Evolutionary conservation across 169 alveolate species (phyloP).

Genomic region (Theileria equi): DNA sequence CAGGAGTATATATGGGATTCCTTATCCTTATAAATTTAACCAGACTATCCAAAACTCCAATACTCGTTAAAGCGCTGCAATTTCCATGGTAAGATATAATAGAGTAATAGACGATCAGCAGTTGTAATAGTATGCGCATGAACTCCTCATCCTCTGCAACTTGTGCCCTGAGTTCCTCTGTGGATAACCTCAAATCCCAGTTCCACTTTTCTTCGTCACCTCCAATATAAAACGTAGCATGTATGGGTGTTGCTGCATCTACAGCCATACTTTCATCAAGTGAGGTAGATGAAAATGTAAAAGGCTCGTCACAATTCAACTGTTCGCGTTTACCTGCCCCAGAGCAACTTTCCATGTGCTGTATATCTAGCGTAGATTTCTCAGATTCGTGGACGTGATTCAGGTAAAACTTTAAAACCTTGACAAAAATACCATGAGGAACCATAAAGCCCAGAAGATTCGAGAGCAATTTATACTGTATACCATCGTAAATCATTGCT

Average conservation of each 20-base stretch:
- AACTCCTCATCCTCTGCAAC: slow-evolving; percentile 43
- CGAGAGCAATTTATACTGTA: slow-evolving; percentile 44
- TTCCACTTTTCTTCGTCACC: slow-evolving; percentile 18
- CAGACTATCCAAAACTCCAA: slow-evolving; percentile 52
- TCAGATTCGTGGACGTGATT: slow-evolving; percentile 35
- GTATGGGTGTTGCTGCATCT: slow-evolving; percentile 5
- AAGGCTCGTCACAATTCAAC: not conserved
- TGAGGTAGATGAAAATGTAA: not conserved
- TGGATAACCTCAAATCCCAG: slow-evolving; percentile 7
- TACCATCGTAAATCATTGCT: slow-evolving; percentile 64
- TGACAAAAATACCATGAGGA: slow-evolving; percentile 56
- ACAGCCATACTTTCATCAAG: slow-evolving; percentile 5
- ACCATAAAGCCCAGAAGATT: slow-evolving; percentile 42
- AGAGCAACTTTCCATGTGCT: not conserved
- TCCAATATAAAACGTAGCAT: slow-evolving; percentile 5
- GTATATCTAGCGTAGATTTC: slow-evolving; percentile 40
- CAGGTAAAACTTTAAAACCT: slow-evolving; percentile 49
- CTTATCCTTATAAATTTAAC: slow-evolving; percentile 63
- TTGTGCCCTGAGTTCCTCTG: slow-evolving; percentile 2
- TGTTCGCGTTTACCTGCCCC: not conserved
- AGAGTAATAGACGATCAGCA: slow-evolving; percentile 53
- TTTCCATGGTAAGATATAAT: slow-evolving; percentile 57
- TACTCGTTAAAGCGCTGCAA: slow-evolving; percentile 39
- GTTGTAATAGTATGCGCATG: slow-evolving; percentile 55
- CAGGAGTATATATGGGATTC: slow-evolving; percentile 69